phyloP scores from a whole-genome alignment of 164 flowering plant genomes.

The Piper betle region DNA sequence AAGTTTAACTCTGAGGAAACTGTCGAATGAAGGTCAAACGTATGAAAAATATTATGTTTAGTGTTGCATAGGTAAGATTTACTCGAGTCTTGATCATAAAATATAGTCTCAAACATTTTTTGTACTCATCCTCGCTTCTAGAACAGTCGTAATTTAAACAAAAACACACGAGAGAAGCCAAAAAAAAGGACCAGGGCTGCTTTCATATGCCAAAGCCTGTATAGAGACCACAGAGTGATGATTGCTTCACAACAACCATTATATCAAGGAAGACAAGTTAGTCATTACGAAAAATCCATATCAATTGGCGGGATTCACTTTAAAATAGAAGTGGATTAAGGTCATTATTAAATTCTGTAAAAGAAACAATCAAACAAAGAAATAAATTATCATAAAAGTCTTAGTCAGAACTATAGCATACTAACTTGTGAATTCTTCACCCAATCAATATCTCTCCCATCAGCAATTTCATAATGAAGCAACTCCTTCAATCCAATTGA shows the following conservation, averaged over 20 bases:
- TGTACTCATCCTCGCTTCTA: too few species aligned
- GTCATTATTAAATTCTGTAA: slow-evolving; percentile 22
- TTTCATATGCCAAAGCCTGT: background rate
- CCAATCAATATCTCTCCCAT: slow-evolving; percentile 59
- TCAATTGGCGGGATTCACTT: background rate
- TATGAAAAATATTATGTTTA: background rate
- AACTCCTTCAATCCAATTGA: slow-evolving; percentile 58
- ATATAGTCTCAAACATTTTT: background rate
- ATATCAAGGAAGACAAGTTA: background rate
- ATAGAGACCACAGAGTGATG: background rate
- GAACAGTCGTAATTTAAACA: too few species aligned
- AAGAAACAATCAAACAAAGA: background rate
- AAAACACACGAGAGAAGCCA: background rate
- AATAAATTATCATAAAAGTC: slow-evolving; percentile 9
- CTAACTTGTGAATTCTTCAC: slow-evolving; percentile 47
- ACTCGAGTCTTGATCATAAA: background rate
- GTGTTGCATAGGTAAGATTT: background rate
- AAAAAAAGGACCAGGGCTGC: background rate
- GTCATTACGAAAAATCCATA: background rate
- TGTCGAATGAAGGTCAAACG: background rate
- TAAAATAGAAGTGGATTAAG: slow-evolving; percentile 23
- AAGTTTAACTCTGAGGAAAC: background rate
- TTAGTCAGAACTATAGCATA: background rate
- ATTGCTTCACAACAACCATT: background rate
- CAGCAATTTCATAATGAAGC: slow-evolving; percentile 42